Conservation (phyloP, 768 basidiomycete genomes). For the Hygrophorus pudorinus region DNA sequence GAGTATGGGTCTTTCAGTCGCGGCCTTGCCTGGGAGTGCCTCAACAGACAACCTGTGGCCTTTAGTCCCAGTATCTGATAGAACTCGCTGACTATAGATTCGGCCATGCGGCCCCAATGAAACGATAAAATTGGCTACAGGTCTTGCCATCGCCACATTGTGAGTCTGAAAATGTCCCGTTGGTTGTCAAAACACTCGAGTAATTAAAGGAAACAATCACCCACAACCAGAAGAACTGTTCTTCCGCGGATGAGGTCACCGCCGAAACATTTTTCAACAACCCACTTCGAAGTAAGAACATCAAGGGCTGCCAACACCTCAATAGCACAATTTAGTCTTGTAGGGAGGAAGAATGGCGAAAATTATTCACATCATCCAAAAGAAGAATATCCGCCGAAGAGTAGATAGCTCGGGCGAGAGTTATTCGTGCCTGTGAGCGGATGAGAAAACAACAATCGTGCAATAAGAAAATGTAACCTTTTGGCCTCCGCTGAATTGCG, state of each 20-base stretch:
- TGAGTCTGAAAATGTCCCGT: no score
- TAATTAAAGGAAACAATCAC: no score
- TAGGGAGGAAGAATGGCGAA: conserved; percentile 37
- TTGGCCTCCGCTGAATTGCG: conserved; percentile 31
- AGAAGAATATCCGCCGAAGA: conserved; percentile 49
- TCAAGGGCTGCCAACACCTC: conserved; percentile 8
- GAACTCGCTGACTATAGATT: conserved; percentile 33
- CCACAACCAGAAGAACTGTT: conserved; percentile 74
- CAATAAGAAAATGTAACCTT: conserved; percentile 18
- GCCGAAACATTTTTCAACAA: conserved; percentile 69
- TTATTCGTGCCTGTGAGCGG: conserved; percentile 34
- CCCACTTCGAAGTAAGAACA: conserved; percentile 72
- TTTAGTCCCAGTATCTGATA: conserved; percentile 38
- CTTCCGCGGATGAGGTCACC: conserved; percentile 75
- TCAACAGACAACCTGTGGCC: conserved; percentile 26
- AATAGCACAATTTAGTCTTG: background rate
- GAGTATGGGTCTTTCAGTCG: conserved; percentile 18
- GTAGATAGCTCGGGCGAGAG: conserved; percentile 37
- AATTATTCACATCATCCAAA: conserved; percentile 61
- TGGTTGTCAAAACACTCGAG: no score
- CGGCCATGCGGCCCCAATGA: conserved; percentile 46
- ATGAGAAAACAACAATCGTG: background rate
- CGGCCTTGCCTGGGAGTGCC: conserved; percentile 17
- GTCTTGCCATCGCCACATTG: conserved; percentile 40
- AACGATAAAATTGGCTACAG: conserved; percentile 48